Conservation (phyloP, 208 protist genomes). For the Spongospora subterranea region DNA sequence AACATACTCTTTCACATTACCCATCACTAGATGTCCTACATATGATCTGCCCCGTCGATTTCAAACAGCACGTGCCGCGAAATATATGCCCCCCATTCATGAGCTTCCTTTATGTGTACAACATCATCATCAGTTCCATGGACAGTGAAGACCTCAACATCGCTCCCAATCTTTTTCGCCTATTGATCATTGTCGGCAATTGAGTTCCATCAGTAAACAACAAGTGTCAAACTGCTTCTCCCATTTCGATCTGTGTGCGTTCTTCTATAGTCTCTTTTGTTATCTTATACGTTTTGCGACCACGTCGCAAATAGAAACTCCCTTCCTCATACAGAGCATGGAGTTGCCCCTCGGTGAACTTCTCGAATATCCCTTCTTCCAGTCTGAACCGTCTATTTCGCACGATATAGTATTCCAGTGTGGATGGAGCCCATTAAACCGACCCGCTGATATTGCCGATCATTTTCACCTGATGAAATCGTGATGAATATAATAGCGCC, state of each 20-base stretch:
- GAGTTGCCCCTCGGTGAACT: conserved; percentile 31
- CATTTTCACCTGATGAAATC: neutral
- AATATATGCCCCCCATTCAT: neutral
- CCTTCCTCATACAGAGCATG: conserved; percentile 3
- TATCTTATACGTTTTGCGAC: neutral
- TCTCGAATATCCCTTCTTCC: conserved; percentile 3
- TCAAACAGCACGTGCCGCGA: neutral
- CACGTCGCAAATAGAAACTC: neutral
- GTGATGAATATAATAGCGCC: neutral
- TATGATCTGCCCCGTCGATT: neutral
- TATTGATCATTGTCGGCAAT: neutral
- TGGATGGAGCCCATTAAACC: neutral
- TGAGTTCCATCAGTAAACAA: neutral
- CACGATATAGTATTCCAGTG: neutral
- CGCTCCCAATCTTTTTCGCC: neutral
- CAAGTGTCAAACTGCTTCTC: neutral
- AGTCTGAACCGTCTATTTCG: neutral
- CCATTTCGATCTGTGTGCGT: neutral
- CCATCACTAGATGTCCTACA: neutral
- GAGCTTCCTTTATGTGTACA: neutral
- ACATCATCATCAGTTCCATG: conserved; percentile 46
- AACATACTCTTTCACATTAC: neutral
- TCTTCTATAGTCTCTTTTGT: conserved; percentile 1
- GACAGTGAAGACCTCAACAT: neutral
- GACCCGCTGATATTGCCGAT: conserved; percentile 48